Evolutionary conservation across 2,329 filamentous ascomycete genomes (phyloP).

Genomic region (Pezicula neosporulosa): DNA sequence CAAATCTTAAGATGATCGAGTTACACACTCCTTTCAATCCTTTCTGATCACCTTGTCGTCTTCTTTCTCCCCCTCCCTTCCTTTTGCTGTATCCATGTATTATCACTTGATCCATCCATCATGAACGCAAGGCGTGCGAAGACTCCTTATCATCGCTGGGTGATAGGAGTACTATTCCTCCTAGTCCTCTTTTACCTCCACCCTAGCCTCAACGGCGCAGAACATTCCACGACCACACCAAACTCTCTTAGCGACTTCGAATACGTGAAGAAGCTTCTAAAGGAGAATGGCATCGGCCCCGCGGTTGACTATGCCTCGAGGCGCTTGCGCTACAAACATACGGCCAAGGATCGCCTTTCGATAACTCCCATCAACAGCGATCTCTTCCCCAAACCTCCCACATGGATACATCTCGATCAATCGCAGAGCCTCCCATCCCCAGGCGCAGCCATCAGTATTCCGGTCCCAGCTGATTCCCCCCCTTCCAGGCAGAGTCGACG

Average conservation of each 20-base stretch:
- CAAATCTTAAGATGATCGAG: too few species aligned
- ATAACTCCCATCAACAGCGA: background rate
- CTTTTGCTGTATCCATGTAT: too few species aligned
- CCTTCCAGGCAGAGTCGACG: slow-evolving; percentile 47
- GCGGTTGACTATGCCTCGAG: background rate
- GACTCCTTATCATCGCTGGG: background rate
- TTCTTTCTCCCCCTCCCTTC: too few species aligned
- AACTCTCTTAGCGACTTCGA: background rate
- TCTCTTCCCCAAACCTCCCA: background rate
- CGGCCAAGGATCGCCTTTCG: background rate
- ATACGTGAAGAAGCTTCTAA: background rate
- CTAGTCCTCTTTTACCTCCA: background rate
- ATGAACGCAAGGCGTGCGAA: background rate
- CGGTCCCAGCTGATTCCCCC: slow-evolving; percentile 43
- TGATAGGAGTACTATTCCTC: background rate
- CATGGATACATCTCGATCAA: background rate
- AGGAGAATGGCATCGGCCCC: background rate
- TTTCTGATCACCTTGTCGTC: too few species aligned
- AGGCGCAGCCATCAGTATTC: slow-evolving; percentile 38
- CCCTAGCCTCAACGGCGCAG: background rate
- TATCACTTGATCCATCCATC: too few species aligned
- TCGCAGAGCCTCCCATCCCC: background rate
- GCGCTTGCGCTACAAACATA: background rate
- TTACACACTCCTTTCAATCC: too few species aligned
- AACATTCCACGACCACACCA: background rate